These are phyloP conservation scores for Sextonia rubra DNA, from an alignment of 164 flowering plant genomes.

Conservation along the genomic window DNA sequence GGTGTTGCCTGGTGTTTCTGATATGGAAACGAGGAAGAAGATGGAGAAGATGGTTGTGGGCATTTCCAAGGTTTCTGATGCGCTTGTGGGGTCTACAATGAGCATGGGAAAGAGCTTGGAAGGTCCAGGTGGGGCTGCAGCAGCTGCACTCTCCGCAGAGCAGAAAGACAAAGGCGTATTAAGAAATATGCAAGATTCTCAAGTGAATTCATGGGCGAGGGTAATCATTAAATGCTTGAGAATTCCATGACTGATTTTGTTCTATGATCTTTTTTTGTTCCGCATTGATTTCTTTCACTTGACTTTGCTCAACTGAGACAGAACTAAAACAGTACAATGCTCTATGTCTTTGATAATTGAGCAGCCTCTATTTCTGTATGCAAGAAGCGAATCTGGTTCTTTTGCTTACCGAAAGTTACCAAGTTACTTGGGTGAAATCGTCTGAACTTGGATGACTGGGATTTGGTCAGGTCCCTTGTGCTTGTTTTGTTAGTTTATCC, in stretches of 20 bases:
- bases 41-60: conserved; percentile 58
- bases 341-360: too few species aligned
- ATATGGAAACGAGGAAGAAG: conserved; percentile 66
- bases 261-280: neutral
- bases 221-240: conserved; percentile 20
- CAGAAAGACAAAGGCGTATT: conserved; percentile 39
- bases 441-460: too few species aligned
- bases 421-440: too few species aligned
- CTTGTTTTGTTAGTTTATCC: too few species aligned
- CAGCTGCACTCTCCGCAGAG: conserved; percentile 24
- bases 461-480: too few species aligned
- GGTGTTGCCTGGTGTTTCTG: conserved; percentile 42
- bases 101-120: conserved; percentile 79
- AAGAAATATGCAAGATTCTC: conserved; percentile 53
- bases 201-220: conserved; percentile 73
- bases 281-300: neutral
- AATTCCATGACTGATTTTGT: neutral
- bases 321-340: too few species aligned
- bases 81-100: conserved; percentile 50
- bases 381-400: too few species aligned
- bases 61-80: conserved; percentile 72
- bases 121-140: conserved; percentile 33
- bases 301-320: too few species aligned
- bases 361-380: too few species aligned
- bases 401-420: too few species aligned